Evolutionary conservation across 73 alveolate species (phyloP), one percentile per base, ranked within the genome.

Genomic region (Halteria grandinella): DNA sequence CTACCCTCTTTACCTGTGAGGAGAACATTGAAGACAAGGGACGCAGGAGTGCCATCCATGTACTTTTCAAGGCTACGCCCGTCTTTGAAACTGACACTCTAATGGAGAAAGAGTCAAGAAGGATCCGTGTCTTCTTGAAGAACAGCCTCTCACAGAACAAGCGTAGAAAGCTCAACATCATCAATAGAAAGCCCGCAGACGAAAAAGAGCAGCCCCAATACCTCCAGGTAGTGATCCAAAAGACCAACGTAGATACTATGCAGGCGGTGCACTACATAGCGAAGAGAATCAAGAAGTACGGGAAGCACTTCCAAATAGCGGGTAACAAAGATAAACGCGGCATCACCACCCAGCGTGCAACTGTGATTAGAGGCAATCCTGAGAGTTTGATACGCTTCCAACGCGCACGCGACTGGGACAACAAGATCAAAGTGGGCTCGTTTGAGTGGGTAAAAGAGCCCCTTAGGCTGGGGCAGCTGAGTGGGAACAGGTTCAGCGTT

Each of bases 301-400:
- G 86, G 25, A 95, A 94, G 66, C 77, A 87, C 59, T 78, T 97
- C 55, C 92, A 88, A 49, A 87, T 94, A 51, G 96, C 97, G 0
- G 99, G 99, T 28, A 97, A 90, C 73, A 97, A 97, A 59, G 99
- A 97, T 75, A 97, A 97, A 77, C 86, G 99, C 75, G 99, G 98
- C 5, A 82, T 97, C 25, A 97, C 99, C n/a, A 93, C 98, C 25
- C 97, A 97, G 57, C 58, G 83, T 50, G 79, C 89, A 52, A 91
- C 99, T 1, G 64, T 87, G 4, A 29, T 49, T 12, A 70, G 71
- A 70, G 83, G 83, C 1, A 70, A 70, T 76, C 84, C 64, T 76
- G 71, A 84, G 82, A 62, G 52, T 63, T 82, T 33, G 41, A 84
- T 64, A 85, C 87, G 44, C 69, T 49, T 75, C 85, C 79, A 89